Base-by-base conservation (phyloP, 352 stramenopile species). In the Pythium sp. region DNA sequence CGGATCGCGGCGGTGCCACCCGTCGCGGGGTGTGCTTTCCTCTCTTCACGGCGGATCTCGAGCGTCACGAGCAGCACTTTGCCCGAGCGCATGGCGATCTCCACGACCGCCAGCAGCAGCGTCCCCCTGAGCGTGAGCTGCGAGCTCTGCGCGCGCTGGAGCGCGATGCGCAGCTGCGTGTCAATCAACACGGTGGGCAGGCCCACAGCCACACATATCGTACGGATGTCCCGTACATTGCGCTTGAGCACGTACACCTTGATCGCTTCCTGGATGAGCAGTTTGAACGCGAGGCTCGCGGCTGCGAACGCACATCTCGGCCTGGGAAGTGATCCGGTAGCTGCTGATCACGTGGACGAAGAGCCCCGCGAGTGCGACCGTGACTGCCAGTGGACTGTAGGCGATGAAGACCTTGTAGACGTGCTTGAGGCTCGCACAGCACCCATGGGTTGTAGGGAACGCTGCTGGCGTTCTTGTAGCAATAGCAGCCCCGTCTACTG, bases 121-220 rank as follows among this genome's bases (percentile, higher is more conserved):
- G 70, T 72, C 12, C 74, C 70, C 0, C 51, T 18, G 20, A 74
- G 47, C 12, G 77, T 60, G 43, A 77, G 65, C 12, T 61, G 24
- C 7, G 63, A 69, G 41, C 36, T 77, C 12, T 67, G 30, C 24
- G 38, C 18, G 5, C 63, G 62, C 20, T 72, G 64, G n/a, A 78
- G 32, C 18, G 70, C 62, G 22, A 71, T 67, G 41, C 72, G 64
- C n/a, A 71, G 46, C 57, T 78, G 72, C 1, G 69, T 78, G 38
- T 78, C 72, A 22, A 78, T 73, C 32, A 78, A 5, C 9, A 75
- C 69, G 3, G 72, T 75, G 1, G 72, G 72, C 7, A 78, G 49
- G 12, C 64, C 69, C 3, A 78, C 72, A 2, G 67, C 38, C 15
- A 71, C 58, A 54, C 62, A 73, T 65, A 78, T 78, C 8, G 38